Conservation (phyloP, 768 basidiomycete species). For the Pisolithus marmoratus region DNA sequence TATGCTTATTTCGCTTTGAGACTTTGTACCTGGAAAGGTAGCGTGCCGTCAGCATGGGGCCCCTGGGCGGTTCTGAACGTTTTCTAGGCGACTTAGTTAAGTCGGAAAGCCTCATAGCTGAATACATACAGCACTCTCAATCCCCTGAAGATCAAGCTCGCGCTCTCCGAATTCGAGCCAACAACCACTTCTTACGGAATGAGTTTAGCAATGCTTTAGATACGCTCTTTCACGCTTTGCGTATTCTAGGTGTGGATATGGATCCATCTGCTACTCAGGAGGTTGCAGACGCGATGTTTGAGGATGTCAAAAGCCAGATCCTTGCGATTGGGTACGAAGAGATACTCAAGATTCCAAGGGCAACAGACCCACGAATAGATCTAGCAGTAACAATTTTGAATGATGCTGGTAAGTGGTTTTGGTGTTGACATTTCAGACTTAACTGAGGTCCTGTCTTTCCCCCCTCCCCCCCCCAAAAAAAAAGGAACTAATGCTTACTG, state of each 20-base stretch:
- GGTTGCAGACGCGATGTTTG: slow-evolving; percentile 61
- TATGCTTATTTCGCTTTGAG: background rate
- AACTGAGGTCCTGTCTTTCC: background rate
- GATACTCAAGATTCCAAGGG: slow-evolving; percentile 56
- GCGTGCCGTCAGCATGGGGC: background rate
- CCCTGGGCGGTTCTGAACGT: background rate
- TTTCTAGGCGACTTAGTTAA: slow-evolving; percentile 44
- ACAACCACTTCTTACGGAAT: slow-evolving; percentile 58
- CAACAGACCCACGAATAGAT: slow-evolving; percentile 52
- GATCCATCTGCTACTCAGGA: slow-evolving; percentile 45
- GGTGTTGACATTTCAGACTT: background rate
- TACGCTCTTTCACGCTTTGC: slow-evolving; percentile 55
- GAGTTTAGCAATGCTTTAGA: slow-evolving; percentile 50
- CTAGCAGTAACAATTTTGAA: slow-evolving; percentile 62
- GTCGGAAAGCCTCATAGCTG: slow-evolving; percentile 48
- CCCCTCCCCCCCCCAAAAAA: background rate
- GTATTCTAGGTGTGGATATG: slow-evolving; percentile 56
- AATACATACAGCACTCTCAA: slow-evolving; percentile 46
- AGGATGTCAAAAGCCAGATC: slow-evolving; percentile 66
- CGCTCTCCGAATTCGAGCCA: slow-evolving; percentile 53
- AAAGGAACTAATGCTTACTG: slow-evolving; percentile 67
- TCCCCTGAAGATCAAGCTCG: slow-evolving; percentile 51
- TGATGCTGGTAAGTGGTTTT: slow-evolving; percentile 48
- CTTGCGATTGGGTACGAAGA: slow-evolving; percentile 64
- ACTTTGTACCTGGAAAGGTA: slow-evolving; percentile 1